Percentiles rank a stretch among this genome's conserved stretches.
Evolutionary conservation across 176 grass and related monocot genomes (phyloP).

Genomic region (Pontederia paniculata): DNA sequence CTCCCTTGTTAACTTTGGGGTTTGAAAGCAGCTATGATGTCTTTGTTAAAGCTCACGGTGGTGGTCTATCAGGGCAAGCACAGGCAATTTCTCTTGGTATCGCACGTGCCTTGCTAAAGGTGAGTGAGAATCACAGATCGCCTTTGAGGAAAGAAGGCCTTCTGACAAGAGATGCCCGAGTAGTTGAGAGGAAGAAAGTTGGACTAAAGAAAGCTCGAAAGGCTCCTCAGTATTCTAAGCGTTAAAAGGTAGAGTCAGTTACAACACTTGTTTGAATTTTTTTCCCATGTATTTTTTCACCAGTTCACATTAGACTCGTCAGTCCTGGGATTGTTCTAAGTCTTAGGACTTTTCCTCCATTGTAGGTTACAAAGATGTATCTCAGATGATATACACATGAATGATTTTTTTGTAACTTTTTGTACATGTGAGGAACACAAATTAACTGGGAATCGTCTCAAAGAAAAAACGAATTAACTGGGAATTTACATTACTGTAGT

Average conservation of each 20-base stretch:
- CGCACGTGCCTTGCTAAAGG: constrained; percentile 69
- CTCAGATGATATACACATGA: too few relatives aligned
- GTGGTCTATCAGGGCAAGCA: constrained; percentile 79
- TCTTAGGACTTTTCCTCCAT: too few relatives aligned
- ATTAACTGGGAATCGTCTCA: too few relatives aligned
- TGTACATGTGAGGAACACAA: too few relatives aligned
- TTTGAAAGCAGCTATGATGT: constrained; percentile 78
- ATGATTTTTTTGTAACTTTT: too few relatives aligned
- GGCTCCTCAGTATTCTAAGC: constrained; percentile 83
- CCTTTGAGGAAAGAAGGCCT: constrained; percentile 67
- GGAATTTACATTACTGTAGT: too few relatives aligned
- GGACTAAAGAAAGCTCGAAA: constrained; percentile 94
- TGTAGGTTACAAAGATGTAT: too few relatives aligned
- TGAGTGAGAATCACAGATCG: constrained; percentile 47
- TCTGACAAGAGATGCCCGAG: constrained; percentile 77
- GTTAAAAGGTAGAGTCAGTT: constrained; percentile 23
- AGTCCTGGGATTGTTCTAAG: too few relatives aligned
- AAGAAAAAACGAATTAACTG: too few relatives aligned
- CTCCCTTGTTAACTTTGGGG: constrained; percentile 56
- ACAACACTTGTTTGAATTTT: too few relatives aligned
- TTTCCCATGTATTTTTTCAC: too few relatives aligned
- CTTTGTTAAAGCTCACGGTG: constrained; percentile 87
- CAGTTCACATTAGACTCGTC: too few relatives aligned
- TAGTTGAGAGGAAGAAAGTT: constrained; percentile 97
- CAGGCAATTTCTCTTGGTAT: constrained; percentile 88